Conservation (phyloP, 495 filamentous ascomycete genomes). For the Penicillium dipodomyicola region DNA sequence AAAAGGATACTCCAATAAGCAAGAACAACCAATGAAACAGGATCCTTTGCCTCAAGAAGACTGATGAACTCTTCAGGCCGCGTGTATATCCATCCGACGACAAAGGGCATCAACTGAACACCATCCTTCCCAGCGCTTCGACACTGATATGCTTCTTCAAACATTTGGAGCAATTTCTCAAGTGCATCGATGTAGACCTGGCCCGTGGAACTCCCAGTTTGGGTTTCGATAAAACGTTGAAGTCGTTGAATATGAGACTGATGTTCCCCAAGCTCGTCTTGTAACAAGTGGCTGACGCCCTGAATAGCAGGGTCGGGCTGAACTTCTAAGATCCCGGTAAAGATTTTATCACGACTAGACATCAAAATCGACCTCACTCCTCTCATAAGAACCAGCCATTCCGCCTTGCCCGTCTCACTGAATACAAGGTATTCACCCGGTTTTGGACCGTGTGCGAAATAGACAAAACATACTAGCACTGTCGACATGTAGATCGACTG, state of each 20-base stretch:
- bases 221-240: slow-evolving; percentile 15
- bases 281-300: slow-evolving; percentile 12
- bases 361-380: slow-evolving; percentile 41
- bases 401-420: slow-evolving; percentile 34
- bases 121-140: slow-evolving; percentile 14
- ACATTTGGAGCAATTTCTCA: slow-evolving; percentile 18
- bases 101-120: slow-evolving; percentile 23
- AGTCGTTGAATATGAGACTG: slow-evolving; percentile 16
- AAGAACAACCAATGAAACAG: slow-evolving; percentile 38
- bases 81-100: slow-evolving; percentile 41
- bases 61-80: slow-evolving; percentile 32
- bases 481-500: slow-evolving; percentile 48
- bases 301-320: slow-evolving; percentile 1
- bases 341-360: slow-evolving; percentile 24
- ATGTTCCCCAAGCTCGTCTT: slow-evolving; percentile 23
- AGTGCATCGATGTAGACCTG: slow-evolving; percentile 16
- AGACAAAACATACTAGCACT: slow-evolving; percentile 45
- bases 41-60: slow-evolving; percentile 32
- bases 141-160: slow-evolving; percentile 24
- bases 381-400: slow-evolving; percentile 46
- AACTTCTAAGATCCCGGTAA: slow-evolving; percentile 30
- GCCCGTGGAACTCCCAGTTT: neutral
- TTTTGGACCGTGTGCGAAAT: slow-evolving; percentile 44
- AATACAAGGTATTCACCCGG: slow-evolving; percentile 46
- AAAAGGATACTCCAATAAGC: slow-evolving; percentile 43